Evolutionary conservation across 768 basidiomycete genomes (phyloP).

Genomic region (Mycena venus): DNA sequence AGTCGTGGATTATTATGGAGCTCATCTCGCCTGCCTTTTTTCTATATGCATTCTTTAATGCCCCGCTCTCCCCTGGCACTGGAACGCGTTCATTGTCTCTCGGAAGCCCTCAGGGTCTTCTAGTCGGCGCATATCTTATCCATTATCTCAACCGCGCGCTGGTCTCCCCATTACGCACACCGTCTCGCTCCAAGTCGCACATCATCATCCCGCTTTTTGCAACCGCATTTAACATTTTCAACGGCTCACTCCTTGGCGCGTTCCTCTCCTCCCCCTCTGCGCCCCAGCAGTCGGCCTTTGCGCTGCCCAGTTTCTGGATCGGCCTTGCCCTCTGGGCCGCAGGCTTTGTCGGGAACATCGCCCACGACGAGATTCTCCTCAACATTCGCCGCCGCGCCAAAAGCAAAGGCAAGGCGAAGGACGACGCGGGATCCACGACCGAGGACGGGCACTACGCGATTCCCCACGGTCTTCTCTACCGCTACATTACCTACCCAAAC

Average conservation of each 20-base stretch:
- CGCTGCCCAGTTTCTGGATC: slow-evolving; percentile 65
- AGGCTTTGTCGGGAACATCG: slow-evolving; percentile 85
- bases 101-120: slow-evolving; percentile 59
- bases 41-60: slow-evolving; percentile 59
- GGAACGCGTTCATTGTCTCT: slow-evolving; percentile 44
- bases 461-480: slow-evolving; percentile 84
- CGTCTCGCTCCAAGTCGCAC: slow-evolving; percentile 83
- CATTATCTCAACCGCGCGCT: slow-evolving; percentile 91
- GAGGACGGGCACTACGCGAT: slow-evolving; percentile 77
- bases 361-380: slow-evolving; percentile 92
- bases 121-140: slow-evolving; percentile 70
- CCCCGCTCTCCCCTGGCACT: slow-evolving; percentile 59
- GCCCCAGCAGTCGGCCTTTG: slow-evolving; percentile 42
- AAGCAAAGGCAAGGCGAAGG: slow-evolving; percentile 51
- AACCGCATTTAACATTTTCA: slow-evolving; percentile 77
- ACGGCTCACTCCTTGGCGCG: slow-evolving; percentile 78
- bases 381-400: slow-evolving; percentile 79
- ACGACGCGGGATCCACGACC: slow-evolving; percentile 36
- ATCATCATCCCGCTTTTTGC: slow-evolving; percentile 70
- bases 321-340: slow-evolving; percentile 76
- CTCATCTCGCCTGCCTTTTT: slow-evolving; percentile 71
- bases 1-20: slow-evolving; percentile 87
- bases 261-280: slow-evolving; percentile 75
- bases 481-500: slow-evolving; percentile 89
- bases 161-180: slow-evolving; percentile 84